phyloP scores from a whole-genome alignment of 805 yeast genomes.

The Kuraishia hungarica region DNA sequence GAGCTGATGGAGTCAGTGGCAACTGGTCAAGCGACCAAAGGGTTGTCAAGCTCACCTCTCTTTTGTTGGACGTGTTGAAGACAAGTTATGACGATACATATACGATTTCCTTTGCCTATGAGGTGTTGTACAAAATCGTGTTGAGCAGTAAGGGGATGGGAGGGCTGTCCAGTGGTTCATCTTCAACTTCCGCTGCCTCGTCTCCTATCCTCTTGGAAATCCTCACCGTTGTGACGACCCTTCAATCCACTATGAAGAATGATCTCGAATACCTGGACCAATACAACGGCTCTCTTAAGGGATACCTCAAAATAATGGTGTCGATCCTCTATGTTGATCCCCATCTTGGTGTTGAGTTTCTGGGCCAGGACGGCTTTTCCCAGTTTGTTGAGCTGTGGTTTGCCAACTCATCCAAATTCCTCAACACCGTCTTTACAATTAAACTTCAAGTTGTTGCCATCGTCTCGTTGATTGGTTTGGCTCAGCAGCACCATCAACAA shows the following conservation, averaged over 20 bases:
- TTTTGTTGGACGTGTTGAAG: constrained; percentile 14
- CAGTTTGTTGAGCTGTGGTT: constrained; percentile 40
- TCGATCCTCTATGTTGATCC: constrained; percentile 32
- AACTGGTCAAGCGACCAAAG: constrained; percentile 5
- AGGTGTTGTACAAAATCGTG: constrained; percentile 10
- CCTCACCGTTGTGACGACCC: constrained; percentile 26
- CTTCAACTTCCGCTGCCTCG: constrained; percentile 11
- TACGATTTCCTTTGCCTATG: constrained; percentile 12
- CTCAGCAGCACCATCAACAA: too few relatives aligned
- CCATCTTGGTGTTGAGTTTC: constrained; percentile 23
- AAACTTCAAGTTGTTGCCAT: constrained; percentile 43
- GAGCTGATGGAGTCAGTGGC: too few relatives aligned
- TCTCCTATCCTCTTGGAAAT: constrained; percentile 26
- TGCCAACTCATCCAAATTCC: constrained; percentile 29
- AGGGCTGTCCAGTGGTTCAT: too few relatives aligned
- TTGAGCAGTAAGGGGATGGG: too few relatives aligned
- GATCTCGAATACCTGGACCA: constrained; percentile 10
- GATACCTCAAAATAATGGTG: constrained; percentile 32
- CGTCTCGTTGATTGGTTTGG: constrained; percentile 19
- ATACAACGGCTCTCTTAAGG: constrained; percentile 10
- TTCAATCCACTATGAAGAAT: constrained; percentile 12
- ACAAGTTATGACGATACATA: constrained; percentile 10
- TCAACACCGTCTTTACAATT: constrained; percentile 47
- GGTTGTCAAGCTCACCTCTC: neutral
- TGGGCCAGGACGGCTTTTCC: constrained; percentile 28